Evolutionary conservation across 306 rosid species (phyloP).

Genomic region (Mimosa pudica): DNA sequence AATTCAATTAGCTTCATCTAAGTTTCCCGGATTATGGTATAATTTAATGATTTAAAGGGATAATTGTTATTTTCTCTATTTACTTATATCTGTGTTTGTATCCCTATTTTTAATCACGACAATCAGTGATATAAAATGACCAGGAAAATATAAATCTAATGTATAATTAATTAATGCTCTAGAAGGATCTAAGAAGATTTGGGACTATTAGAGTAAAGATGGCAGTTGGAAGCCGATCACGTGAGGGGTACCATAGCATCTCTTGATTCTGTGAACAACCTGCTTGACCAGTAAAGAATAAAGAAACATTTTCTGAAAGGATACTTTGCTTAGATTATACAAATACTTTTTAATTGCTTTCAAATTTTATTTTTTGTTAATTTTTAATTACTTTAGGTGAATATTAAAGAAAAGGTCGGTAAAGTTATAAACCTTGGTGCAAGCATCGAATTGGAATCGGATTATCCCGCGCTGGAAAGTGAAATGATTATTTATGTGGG

Average conservation of each 20-base stretch:
- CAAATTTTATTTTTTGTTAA: background rate
- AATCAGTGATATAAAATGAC: background rate
- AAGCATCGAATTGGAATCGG: conserved; percentile 45
- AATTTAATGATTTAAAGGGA: too few relatives aligned
- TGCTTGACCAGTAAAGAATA: conserved; percentile 17
- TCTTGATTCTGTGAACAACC: conserved; percentile 12
- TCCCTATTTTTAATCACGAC: background rate
- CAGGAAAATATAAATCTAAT: background rate
- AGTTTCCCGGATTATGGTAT: too few relatives aligned
- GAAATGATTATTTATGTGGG: conserved; percentile 8
- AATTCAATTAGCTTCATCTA: too few relatives aligned
- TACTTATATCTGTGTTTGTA: too few relatives aligned
- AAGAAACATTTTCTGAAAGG: conserved; percentile 7
- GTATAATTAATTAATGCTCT: background rate
- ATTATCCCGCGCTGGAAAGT: conserved; percentile 38
- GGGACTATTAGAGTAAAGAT: conserved; percentile 33
- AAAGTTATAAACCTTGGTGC: conserved; percentile 8
- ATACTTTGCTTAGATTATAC: background rate
- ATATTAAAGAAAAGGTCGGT: background rate
- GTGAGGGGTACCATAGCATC: conserved; percentile 39
- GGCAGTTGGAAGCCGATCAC: conserved; percentile 40
- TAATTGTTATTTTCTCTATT: too few relatives aligned
- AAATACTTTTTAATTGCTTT: background rate
- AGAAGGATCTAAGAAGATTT: conserved; percentile 30
- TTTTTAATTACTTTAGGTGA: background rate